phyloP scores from a whole-genome alignment of 179 eudicot species.

The Sideroxylon spinosum region DNA sequence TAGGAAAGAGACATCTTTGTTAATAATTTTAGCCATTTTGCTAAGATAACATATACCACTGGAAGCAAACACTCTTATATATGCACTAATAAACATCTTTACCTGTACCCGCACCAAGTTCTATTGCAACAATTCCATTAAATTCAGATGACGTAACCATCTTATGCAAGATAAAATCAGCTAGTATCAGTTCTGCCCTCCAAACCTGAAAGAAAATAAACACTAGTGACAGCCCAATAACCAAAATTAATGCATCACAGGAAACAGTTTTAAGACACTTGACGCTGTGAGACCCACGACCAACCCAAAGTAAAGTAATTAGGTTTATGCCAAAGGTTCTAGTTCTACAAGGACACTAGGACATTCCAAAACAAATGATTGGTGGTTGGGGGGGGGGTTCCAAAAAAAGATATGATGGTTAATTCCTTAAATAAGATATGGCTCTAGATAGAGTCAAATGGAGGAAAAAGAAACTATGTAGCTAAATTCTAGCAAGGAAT shows the following conservation, averaged over 20 bases:
- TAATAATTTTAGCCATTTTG: background rate
- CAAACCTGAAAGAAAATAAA: slow-evolving; percentile 55
- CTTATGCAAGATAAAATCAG: slow-evolving; percentile 80
- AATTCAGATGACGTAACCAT: slow-evolving; percentile 55
- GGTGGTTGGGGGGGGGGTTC: too few species aligned
- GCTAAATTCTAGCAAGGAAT: background rate
- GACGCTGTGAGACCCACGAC: background rate
- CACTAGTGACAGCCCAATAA: background rate
- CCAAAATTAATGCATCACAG: background rate
- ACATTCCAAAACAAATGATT: background rate
- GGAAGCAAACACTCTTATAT: background rate
- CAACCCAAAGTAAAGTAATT: background rate
- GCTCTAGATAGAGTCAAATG: background rate
- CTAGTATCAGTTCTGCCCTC: slow-evolving; percentile 84
- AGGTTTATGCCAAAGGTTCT: background rate
- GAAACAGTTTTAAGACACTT: background rate
- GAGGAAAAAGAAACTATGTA: background rate
- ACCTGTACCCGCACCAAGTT: slow-evolving; percentile 99
- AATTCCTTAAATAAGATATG: background rate
- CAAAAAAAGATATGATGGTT: background rate
- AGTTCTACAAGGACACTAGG: background rate
- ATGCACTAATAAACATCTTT: slow-evolving; percentile 8
- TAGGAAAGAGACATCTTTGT: background rate
- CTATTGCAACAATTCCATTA: slow-evolving; percentile 54
- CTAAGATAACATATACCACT: background rate